Evolutionary conservation across 2,329 filamentous ascomycete species (phyloP), one percentile per base, ranked within the genome.

Genomic region (Dactylellina haptotyla): DNA sequence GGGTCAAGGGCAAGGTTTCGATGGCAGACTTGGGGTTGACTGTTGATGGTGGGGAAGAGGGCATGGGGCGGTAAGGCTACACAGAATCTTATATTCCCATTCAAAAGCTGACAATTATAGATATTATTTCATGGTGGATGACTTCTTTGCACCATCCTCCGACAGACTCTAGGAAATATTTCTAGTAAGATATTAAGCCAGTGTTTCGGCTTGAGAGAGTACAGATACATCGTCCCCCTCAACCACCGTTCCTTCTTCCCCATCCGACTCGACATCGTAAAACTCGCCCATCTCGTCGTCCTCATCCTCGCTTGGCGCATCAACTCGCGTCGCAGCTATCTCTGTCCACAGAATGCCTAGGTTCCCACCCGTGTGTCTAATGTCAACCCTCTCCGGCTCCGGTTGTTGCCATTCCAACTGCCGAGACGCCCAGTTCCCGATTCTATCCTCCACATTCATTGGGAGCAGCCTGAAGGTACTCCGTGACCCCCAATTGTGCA

Each of bases 91-190:
- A n/a, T 51, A 8, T 16, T 9, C 18, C 8, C 10, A 41, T 23
- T 32, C n/a, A 23, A 14, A 23, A 10, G 23, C n/a, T 20, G 23
- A 9, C 34, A 46, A 2, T 16, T 23, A 54, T 18, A 65, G 61
- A 16, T 65, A 72, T 37, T 65, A 72, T 45, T 72, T 72, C 25
- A 72, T 72, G 30, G 53, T 72, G 5, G 62, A 65, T n/a, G 30
- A 72, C 37, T 72, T 59, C 18, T 72, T 72, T 12, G 34, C 41
- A 12, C n/a, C 34, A 10, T 28, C n/a, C 4, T 37, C 26, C 5
- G 43, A 1, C 16, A 37, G 34, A n/a, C 23, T 30, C 4, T 5
- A 4, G 3, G 26, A 25, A 26, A 18, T 26, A 26, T 57, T 32
- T 41, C 23, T 25, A 23, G 6, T 8, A 43, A 43, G 16, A n/a